Evolutionary conservation across 805 yeast genomes (phyloP), one percentile per base, ranked within the genome.

Genomic region (Lipomyces yamadae): DNA sequence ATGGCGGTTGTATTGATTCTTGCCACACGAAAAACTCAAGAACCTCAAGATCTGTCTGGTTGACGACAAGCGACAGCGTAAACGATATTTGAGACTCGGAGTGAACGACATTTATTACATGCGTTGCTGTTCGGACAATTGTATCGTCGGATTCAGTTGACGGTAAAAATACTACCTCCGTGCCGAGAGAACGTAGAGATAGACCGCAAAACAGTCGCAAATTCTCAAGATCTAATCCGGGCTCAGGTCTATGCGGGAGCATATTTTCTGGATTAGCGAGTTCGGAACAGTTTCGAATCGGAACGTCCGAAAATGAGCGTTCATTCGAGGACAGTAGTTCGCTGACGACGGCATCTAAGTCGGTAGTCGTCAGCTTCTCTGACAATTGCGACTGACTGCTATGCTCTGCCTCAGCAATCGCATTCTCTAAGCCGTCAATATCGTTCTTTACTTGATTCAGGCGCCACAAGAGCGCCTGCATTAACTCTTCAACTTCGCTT

Each of bases 11-110:
- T 13, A 65, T 37, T 2, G 62, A 29, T n/a, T 55, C 59, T 5
- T 32, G 10, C 7, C 7, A 7, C 42, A 65, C 60, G 6, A 53
- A 32, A 29, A 65, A 58, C 2, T 58, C 30, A 18, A 62, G n/a
- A 8, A 68, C 60, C 60, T 62, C 64, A 8, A 65, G 58, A 52
- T 60, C 65, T 30, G 69, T 59, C 42, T 68, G 67, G 57, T 68
- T 68, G 35, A 65, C 66, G 2, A 37, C 33, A 18, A 68, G 63
- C 2, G 48, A 15, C 15, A 65, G 33, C 18, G 58, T 29, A 29
- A 65, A 56, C 18, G 60, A 15, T 18, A 64, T 42, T 29, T 37
- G 29, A 2, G 65, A 58, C 10, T 33, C 56, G 1, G 60, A 54
- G 34, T 68, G 71, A 6, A 50, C 8, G 7, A 60, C 48, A 5